Base-by-base conservation (phyloP, 805 yeast genomes). In the Zygotorulaspora sp. region DNA sequence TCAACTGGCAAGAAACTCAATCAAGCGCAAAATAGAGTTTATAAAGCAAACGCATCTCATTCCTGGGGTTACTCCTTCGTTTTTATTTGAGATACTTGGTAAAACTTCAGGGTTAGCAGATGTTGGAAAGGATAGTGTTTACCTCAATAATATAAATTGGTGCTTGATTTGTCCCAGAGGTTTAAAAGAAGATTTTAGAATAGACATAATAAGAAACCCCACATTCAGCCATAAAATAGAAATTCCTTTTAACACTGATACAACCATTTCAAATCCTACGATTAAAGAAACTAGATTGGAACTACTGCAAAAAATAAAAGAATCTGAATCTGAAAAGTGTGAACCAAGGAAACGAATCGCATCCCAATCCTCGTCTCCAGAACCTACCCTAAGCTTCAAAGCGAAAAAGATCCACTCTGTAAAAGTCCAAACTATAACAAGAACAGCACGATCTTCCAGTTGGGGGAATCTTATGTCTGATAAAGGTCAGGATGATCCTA, bases 121-220 rank as follows among this genome's bases (percentile, higher is more conserved):
- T 2, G 13, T 31, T 7, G 19, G 22, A 9, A 29, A 33, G 9
- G 32, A 38, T 2, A 20, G 41, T 1, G 41, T 34, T 1, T 43
- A 46, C 20, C 36, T 60, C 6, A 60, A 58, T 35, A 57, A 59
- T 38, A 35, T 43, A 7, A 50, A 51, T 29, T 61, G 65, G 65
- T 58, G 63, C 39, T 45, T 61, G n/a, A 44, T 50, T 21, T 58
- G 62, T 38, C 62, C 63, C 5, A 49, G 51, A 34, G 61, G 60
- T 6, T 35, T 44, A 4, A 50, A 48, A 30, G 49, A 48, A 19
- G 46, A 49, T 19, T 55, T 49, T 27, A 36, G 41, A 16, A 50
- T 52, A 25, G 42, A 54, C 26, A 22, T 58, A n/a, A 18, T 24
- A 8, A 12, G 32, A 16, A 20, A 14, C 13, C 11, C n/a, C 5